phyloP scores from a whole-genome alignment of 352 stramenopile species.

The Phytophthora fragariae region DNA sequence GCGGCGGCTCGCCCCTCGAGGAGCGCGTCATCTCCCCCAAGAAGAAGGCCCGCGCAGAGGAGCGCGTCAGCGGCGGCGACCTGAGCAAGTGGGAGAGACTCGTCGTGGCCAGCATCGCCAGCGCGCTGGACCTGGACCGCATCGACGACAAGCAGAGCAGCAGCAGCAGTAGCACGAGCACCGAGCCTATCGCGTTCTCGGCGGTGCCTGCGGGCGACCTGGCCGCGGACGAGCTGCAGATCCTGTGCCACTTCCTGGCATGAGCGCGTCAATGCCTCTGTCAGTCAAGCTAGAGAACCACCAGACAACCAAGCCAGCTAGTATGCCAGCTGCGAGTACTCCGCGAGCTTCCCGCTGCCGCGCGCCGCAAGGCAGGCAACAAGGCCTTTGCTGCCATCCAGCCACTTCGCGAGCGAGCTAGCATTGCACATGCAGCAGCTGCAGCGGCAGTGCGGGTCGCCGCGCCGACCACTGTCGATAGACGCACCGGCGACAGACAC shows the following conservation, averaged over 20 bases:
- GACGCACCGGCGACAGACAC: no score
- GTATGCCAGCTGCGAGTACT: no score
- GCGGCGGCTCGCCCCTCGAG: slow-evolving; percentile 20
- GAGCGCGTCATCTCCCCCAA: slow-evolving; percentile 52
- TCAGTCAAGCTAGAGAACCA: no score
- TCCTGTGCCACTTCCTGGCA: slow-evolving; percentile 51
- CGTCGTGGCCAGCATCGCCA: slow-evolving; percentile 37
- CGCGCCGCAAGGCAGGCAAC: no score
- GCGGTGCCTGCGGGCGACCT: slow-evolving; percentile 33
- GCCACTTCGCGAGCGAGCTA: no score
- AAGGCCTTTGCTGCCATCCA: no score
- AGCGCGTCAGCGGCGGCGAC: slow-evolving; percentile 4
- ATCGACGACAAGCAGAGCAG: slow-evolving; percentile 21
- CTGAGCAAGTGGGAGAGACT: slow-evolving; percentile 47
- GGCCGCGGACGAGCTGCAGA: slow-evolving; percentile 49
- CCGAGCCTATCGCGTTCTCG: slow-evolving; percentile 40
- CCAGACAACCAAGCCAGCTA: no score
- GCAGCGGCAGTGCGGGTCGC: no score
- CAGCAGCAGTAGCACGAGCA: background rate
- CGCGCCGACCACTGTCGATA: no score
- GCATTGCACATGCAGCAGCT: no score
- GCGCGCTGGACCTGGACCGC: slow-evolving; percentile 28
- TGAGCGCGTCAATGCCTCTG: slow-evolving; percentile 18
- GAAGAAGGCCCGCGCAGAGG: slow-evolving; percentile 51
- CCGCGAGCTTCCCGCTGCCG: no score